Evolutionary conservation across 2,329 filamentous ascomycete species (phyloP), one percentile per base, ranked within the genome.

Genomic region (Ascochyta viciae-villosae): DNA sequence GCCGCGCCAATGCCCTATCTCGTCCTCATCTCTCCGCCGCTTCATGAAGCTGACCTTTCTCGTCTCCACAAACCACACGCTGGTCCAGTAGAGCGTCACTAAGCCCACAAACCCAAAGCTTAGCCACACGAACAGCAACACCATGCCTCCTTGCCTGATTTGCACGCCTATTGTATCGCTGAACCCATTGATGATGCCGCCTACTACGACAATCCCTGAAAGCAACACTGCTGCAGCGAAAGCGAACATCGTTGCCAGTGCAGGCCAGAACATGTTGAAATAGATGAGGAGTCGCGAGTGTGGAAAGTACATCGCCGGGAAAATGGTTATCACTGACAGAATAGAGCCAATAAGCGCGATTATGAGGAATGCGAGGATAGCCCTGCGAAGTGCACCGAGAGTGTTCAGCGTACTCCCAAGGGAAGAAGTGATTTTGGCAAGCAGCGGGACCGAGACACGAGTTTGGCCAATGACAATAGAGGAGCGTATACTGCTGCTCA

Each of bases 11-110:
- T 64, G 56, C n/a, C 64, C 68, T 3, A 61, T 44, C 56, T 69
- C 63, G 4, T 62, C 59, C 8, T 62, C 58, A 15, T 55, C 57
- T 22, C 68, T 60, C 38, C 19, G 40, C 16, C 62, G 60, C 46
- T 45, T 62, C 0, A 58, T 51, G 46, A 67, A 61, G 13, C 59
- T 57, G 41, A 43, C 61, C 24, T 38, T 55, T 38, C 67, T 57
- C 12, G 63, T 58, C 59, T 70, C 67, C 15, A 71, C 66, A 53
- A 70, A 70, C 68, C 67, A 71, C 10, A 69, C 57, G 6, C 50
- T 19, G 13, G 33, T 27, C 67, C 68, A 70, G 50, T 70, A 71
- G n/a, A 52, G 16, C 2, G 37, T 29, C 15, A 44, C 43, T 2
- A 68, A 8, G 24, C 38, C 37, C 10, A 45, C 35, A 16, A 62